Base-by-base conservation (phyloP, 441 rosid genomes). In the Rhodomyrtus psidioides region DNA sequence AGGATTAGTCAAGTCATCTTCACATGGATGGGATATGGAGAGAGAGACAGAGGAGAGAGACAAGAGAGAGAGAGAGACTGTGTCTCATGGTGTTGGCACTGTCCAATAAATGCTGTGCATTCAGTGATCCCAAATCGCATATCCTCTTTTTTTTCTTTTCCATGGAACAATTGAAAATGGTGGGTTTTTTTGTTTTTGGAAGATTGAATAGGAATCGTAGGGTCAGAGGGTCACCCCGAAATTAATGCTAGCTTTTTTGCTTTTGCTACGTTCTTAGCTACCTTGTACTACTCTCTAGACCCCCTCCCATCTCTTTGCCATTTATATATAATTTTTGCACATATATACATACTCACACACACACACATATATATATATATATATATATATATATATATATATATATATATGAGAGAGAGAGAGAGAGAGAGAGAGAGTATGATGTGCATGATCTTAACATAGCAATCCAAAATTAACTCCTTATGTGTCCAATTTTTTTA, bases 91-190 rank as follows among this genome's bases (percentile, higher is more conserved):
- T 86, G 87, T 92, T 91, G 94, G 94, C 94, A 88, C 90, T 90
- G 91, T 92, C 93, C 90, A 87, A 90, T 90, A 86, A 92, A 91
- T 91, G 91, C 84, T 70, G 82, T 82, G 62, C 89, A 89, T 88
- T 84, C 88, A 83, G 86, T 87, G 57, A 54, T 87, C 87, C 59
- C 89, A 83, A 85, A 86, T 87, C 85, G 85, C 85, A 81, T 27
- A 70, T 60, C 84, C 34, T 34, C 34, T 62, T 74, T 65, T 83
- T 34, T 54, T 82, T 54, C 5, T 27, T 54, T 82, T 55, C 3
- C 76, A 19, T 34, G 16, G 39, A 53, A 28, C 83, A 30, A 49
- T n/a, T 30, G 53, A 44, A 27, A 28, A n/a, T 12, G n/a, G n/a
- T 46, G 82, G 53, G 53, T 12, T 75, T 53, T 75, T 53, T 86